Evolutionary conservation across 305 asterid genomes (phyloP), one percentile per base, ranked within the genome.

Genomic region (Solanum hybrid): DNA sequence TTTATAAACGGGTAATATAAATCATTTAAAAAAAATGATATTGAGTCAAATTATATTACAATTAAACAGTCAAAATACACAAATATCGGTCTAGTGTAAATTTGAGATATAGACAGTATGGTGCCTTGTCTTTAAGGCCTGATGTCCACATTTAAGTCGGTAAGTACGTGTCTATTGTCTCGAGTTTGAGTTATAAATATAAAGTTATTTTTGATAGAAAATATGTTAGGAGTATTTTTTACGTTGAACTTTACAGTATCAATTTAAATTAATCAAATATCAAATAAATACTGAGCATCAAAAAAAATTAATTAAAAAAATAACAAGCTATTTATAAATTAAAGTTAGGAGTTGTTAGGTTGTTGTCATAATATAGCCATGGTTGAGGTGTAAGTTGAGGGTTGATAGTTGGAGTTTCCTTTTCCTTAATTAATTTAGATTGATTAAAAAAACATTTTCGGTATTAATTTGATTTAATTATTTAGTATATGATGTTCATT

Each of bases 211-310:
- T 60, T 19, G 0, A 7, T 60, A 7, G 24, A 60, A 0, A 60
- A 19, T 0, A 60, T 60, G 0, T 0, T 60, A 19, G 0, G 1
- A 60, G 24, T 60, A 60, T 2, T 60, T 60, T 19, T 60, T 7
- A 19, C 0, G 5, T 19, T 0, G 0, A 0, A 19, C 0, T 60
- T 19, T 60, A 0, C 0, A 9, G 0, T 64, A 1, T 64, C 0
- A 22, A 22, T 64, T 64, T 4, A 22, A 64, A 64, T 60, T 22
- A 64, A 64, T 56, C 1, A 17, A 17, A 56, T 0, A 0, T 3
- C 0, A 56, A 56, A 56, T 19, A 17, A 56, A 56, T 56, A 17
- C 1, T 0, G 2, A 56, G 0, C 11, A 64, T 1, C 0, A 0
- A 60, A 60, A 60, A 0, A 60, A 60, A 19, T 7, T 0, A 27